Evolutionary conservation across 352 stramenopile species (phyloP).

Genomic region (Phytophthora tentaculata): DNA sequence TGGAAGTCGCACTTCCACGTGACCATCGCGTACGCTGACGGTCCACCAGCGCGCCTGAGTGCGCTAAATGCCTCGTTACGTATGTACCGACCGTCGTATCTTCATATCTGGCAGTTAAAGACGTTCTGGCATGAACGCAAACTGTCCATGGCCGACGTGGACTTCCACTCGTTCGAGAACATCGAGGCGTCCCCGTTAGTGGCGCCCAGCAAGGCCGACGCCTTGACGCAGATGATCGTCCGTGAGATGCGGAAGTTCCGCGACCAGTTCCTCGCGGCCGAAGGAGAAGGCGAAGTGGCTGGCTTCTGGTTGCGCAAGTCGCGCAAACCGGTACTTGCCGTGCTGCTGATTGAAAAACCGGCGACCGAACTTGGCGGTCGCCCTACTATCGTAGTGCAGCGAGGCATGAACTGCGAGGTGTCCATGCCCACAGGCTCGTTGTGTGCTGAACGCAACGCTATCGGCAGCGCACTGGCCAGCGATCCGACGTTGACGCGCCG

Average conservation of each 20-base stretch:
- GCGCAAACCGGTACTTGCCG: slow-evolving; percentile 96
- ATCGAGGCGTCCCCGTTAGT: slow-evolving; percentile 96
- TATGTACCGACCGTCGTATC: slow-evolving; percentile 94
- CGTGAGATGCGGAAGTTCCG: slow-evolving; percentile 93
- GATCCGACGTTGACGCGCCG: slow-evolving; percentile 93
- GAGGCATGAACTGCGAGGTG: slow-evolving; percentile 99
- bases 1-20: slow-evolving; percentile 96
- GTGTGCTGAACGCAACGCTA: slow-evolving; percentile 98
- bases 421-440: slow-evolving; percentile 96
- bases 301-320: slow-evolving; percentile 99
- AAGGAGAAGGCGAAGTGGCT: slow-evolving; percentile 88
- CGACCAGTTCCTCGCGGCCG: slow-evolving; percentile 81
- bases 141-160: slow-evolving; percentile 95
- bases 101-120: slow-evolving; percentile 99
- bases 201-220: slow-evolving; percentile 75
- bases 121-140: slow-evolving; percentile 98
- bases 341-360: slow-evolving; percentile 95
- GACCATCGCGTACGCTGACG: slow-evolving; percentile 97
- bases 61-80: slow-evolving; percentile 96
- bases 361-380: slow-evolving; percentile 51
- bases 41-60: slow-evolving; percentile 94
- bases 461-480: slow-evolving; percentile 95
- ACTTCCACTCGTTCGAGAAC: slow-evolving; percentile 97
- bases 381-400: slow-evolving; percentile 79
- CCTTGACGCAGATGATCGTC: slow-evolving; percentile 88